Percentiles rank a stretch among this genome's conserved stretches.
These are phyloP conservation scores for Wickerhamiella spandovensis DNA, from an alignment of 805 yeast genomes.

Conservation along the genomic window DNA sequence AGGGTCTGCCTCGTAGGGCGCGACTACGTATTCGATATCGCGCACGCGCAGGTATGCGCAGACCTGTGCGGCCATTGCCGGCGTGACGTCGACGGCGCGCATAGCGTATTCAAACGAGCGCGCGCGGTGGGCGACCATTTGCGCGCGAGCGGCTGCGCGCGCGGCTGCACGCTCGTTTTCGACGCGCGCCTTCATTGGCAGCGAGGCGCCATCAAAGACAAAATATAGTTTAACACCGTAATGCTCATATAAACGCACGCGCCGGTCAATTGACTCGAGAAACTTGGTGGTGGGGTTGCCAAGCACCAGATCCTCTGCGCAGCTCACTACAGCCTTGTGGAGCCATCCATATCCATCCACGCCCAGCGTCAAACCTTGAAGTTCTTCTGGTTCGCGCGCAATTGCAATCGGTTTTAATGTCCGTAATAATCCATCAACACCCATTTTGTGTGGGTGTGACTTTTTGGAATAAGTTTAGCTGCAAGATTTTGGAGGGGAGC, in stretches of 20 bases:
- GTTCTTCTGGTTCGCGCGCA: constrained; percentile 41
- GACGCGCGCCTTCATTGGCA: constrained; percentile 67
- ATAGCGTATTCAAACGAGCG: neutral
- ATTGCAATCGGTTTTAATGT: constrained; percentile 61
- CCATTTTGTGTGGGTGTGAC: constrained; percentile 35
- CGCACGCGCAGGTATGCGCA: constrained; percentile 45
- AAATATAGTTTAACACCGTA: constrained; percentile 70
- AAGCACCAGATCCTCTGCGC: constrained; percentile 70
- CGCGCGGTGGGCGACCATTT: neutral
- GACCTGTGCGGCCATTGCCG: constrained; percentile 78
- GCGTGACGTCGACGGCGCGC: constrained; percentile 67
- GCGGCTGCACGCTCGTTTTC: constrained; percentile 47
- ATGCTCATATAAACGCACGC: constrained; percentile 49
- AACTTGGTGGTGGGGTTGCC: constrained; percentile 48
- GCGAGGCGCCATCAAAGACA: constrained; percentile 85
- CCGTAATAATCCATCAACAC: constrained; percentile 73
- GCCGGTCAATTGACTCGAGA: constrained; percentile 51
- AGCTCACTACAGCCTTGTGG: constrained; percentile 69
- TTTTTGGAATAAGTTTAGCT: too few species aligned
- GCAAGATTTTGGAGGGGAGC: too few species aligned
- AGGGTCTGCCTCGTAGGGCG: constrained; percentile 97
- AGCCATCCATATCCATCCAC: constrained; percentile 98
- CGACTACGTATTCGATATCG: constrained; percentile 63
- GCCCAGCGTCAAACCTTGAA: constrained; percentile 65
- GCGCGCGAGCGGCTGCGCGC: constrained; percentile 38